Conservation (phyloP, 1,284 basidiomycete species). For the Ganoderma sinense region DNA sequence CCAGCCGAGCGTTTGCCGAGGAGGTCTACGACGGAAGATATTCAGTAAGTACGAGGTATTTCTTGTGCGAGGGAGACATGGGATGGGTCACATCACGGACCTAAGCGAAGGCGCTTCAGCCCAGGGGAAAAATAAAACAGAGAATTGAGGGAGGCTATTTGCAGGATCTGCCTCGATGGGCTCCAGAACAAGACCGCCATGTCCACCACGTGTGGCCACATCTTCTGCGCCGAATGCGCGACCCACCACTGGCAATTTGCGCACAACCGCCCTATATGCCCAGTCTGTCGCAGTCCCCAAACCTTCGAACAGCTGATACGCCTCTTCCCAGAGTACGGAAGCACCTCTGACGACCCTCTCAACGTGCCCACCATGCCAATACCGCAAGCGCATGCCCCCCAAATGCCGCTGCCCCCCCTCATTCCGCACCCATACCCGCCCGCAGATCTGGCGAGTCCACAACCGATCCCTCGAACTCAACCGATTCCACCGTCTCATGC, state of each 20-base stretch:
- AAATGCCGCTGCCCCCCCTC: not conserved
- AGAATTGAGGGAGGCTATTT: too few relatives aligned
- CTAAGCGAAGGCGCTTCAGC: too few relatives aligned
- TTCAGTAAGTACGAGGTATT: too few relatives aligned
- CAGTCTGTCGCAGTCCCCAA: constrained; percentile 29
- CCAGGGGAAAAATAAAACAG: too few relatives aligned
- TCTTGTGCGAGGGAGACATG: too few relatives aligned
- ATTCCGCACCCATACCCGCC: not conserved
- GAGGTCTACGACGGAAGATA: too few relatives aligned
- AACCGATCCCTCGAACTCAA: not conserved
- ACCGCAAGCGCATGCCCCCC: not conserved
- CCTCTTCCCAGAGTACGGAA: constrained; percentile 24
- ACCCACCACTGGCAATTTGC: constrained; percentile 27
- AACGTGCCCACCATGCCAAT: not conserved
- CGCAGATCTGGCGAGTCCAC: not conserved
- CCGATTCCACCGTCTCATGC: not conserved
- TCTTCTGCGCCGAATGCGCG: constrained; percentile 35
- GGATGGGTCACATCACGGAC: too few relatives aligned
- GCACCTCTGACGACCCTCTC: not conserved
- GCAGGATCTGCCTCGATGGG: constrained; percentile 33
- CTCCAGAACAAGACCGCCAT: constrained; percentile 19
- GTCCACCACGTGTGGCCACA: constrained; percentile 19
- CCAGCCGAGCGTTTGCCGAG: too few relatives aligned
- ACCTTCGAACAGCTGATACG: constrained; percentile 26
- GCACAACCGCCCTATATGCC: constrained; percentile 23